Conservation (phyloP, 352 stramenopile genomes). For the Aphanomyces stellatus region DNA sequence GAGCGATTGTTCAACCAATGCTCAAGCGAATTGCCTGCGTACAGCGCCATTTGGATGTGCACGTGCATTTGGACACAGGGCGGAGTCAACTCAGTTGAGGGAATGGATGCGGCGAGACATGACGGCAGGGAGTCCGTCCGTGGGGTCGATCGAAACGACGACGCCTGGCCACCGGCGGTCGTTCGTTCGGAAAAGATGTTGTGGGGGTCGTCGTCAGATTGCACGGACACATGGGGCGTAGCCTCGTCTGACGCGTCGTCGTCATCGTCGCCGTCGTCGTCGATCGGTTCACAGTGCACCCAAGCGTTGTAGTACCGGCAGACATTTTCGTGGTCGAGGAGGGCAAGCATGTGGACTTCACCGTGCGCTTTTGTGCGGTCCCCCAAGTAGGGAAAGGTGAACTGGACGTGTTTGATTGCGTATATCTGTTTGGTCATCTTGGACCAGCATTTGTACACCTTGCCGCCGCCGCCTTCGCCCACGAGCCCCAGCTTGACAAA, state of each 20-base stretch:
- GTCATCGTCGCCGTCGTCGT: neutral
- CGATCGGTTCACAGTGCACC: constrained; percentile 54
- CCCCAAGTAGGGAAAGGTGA: constrained; percentile 67
- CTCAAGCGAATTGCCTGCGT: constrained; percentile 80
- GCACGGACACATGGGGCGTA: neutral
- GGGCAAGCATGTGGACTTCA: constrained; percentile 87
- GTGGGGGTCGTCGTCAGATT: too few species aligned
- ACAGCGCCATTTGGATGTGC: constrained; percentile 93
- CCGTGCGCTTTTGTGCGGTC: constrained; percentile 89
- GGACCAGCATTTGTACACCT: constrained; percentile 71
- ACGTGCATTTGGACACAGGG: constrained; percentile 77
- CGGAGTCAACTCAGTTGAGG: neutral
- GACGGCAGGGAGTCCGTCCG: too few species aligned
- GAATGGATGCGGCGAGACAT: too few species aligned
- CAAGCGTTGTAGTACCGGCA: constrained; percentile 88
- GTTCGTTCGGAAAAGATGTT: too few species aligned
- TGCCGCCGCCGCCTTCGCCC: constrained; percentile 61
- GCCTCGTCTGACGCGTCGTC: neutral
- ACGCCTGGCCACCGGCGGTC: too few species aligned
- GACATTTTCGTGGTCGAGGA: constrained; percentile 92
- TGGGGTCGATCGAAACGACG: too few species aligned
- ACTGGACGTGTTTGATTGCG: constrained; percentile 73
- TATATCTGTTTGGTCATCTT: constrained; percentile 63
- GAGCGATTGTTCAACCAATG: constrained; percentile 61
- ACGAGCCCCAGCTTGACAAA: constrained; percentile 56